Evolutionary conservation across 1,284 basidiomycete genomes (phyloP).

Genomic region (Lentinula novae-zelandiae): DNA sequence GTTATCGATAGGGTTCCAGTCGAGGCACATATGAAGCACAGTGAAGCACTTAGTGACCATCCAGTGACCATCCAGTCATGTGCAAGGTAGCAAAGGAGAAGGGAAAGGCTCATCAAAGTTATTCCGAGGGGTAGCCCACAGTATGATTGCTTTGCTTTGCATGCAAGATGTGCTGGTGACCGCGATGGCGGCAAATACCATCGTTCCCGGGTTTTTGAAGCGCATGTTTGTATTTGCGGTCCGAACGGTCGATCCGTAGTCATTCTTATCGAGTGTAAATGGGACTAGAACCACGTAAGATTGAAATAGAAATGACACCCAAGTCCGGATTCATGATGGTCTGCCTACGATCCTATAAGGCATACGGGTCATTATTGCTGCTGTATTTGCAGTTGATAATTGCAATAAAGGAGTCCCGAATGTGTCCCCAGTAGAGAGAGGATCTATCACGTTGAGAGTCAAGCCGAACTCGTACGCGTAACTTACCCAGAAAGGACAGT

Average conservation of each 20-base stretch:
- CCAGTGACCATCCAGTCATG: neutral
- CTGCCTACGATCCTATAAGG: slow-evolving; percentile 2
- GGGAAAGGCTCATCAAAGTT: too few species aligned
- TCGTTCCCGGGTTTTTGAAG: neutral
- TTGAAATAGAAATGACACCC: neutral
- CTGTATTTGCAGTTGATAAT: neutral
- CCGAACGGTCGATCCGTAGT: neutral
- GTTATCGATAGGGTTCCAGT: too few species aligned
- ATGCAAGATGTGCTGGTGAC: neutral
- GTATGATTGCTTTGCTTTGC: too few species aligned
- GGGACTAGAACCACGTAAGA: neutral
- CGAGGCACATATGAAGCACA: neutral
- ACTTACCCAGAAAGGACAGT: slow-evolving; percentile 14
- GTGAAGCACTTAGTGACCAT: neutral
- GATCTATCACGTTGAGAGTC: neutral
- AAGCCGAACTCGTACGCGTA: neutral
- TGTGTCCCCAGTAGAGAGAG: neutral
- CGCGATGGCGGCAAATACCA: neutral
- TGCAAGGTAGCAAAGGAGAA: too few species aligned
- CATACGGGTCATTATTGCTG: neutral
- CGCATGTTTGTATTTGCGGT: neutral
- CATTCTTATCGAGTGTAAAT: neutral
- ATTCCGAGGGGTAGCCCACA: too few species aligned
- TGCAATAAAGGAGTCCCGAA: neutral
- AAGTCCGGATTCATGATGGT: neutral